A percentile compares a stretch with the other conserved stretches of the same genome.
Conservation (phyloP, 129 eudicot genomes). For the Lactuca sativa region DNA sequence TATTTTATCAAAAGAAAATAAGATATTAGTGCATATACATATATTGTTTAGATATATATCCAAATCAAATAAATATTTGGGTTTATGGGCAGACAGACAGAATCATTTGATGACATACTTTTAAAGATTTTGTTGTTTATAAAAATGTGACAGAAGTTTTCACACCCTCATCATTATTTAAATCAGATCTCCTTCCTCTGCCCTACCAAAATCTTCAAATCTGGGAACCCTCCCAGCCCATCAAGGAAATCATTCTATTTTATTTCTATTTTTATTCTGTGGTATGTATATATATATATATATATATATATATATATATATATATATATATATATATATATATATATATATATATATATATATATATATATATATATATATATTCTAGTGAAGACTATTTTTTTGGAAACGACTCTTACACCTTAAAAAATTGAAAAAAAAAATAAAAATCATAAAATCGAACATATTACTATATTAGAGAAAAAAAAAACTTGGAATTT, state of each 20-base stretch:
- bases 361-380: too few relatives aligned
- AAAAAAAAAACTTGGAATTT: too few relatives aligned
- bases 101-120: constrained; percentile 27
- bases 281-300: background rate
- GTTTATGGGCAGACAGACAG: background rate
- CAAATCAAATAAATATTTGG: background rate
- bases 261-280: background rate
- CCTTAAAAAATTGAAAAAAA: too few relatives aligned
- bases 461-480: too few relatives aligned
- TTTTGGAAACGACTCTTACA: too few relatives aligned
- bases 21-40: too few relatives aligned
- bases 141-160: constrained; percentile 27
- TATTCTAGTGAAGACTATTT: too few relatives aligned
- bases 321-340: too few relatives aligned
- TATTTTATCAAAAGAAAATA: background rate
- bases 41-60: background rate
- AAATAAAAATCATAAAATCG: too few relatives aligned
- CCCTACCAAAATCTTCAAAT: constrained; percentile 42
- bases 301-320: too few relatives aligned
- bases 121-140: constrained; percentile 29
- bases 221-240: constrained; percentile 24
- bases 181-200: constrained; percentile 27
- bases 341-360: too few relatives aligned
- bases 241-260: constrained; percentile 29
- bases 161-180: constrained; percentile 31